Evolutionary conservation across 2,329 filamentous ascomycete genomes (phyloP).

Genomic region (Penicillium sp.): DNA sequence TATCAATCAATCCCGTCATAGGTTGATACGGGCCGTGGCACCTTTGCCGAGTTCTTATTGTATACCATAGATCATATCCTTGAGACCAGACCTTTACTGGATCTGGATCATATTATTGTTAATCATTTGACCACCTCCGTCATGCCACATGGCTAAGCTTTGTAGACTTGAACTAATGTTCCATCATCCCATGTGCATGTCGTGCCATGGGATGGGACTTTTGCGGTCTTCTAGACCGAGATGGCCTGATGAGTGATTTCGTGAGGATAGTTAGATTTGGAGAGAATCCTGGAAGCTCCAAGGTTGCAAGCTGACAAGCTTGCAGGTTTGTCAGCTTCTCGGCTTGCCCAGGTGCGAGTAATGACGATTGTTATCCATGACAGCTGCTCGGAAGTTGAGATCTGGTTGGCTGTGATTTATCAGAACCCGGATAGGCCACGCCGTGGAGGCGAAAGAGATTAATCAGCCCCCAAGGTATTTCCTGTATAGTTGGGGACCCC

Average conservation of each 20-base stretch:
- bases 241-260: conserved; percentile 3
- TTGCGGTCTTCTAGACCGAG: background rate
- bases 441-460: background rate
- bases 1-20: background rate
- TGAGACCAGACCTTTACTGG: background rate
- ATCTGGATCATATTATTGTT: background rate
- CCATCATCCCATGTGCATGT: background rate
- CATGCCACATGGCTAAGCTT: background rate
- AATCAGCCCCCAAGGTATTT: background rate
- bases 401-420: background rate
- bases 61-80: conserved; percentile 8
- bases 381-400: background rate
- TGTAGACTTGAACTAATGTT: too few species aligned
- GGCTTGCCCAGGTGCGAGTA: background rate
- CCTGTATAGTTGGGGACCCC: background rate
- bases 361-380: background rate
- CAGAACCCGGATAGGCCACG: background rate
- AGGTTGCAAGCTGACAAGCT: too few species aligned
- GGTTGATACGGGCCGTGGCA: conserved; percentile 2
- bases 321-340: too few species aligned
- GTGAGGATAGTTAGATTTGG: too few species aligned
- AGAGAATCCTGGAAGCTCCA: too few species aligned
- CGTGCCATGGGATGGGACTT: background rate
- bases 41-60: background rate
- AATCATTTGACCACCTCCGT: background rate